Base-by-base conservation (phyloP, 23 red algal species). In the Cyanidioschyzon merolae region DNA sequence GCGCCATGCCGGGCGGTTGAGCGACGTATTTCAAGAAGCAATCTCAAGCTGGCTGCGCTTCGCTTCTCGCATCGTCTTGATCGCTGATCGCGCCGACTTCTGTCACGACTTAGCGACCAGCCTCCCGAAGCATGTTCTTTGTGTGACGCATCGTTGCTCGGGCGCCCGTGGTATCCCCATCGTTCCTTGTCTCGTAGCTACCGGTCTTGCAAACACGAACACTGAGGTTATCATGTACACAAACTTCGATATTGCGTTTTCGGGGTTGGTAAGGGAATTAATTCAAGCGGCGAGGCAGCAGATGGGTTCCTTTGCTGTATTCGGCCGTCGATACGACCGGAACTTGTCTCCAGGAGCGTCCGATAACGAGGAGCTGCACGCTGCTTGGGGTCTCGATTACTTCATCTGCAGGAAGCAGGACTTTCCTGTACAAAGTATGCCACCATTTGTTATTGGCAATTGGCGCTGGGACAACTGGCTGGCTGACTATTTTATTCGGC, bases 381-480 rank as follows among this genome's bases (percentile, higher is more conserved):
- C 63, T 3, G 63, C 63, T 27, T 71, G 63, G 63, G 63, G 63
- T 27, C 2, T 71, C 12, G 63, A 71, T 71, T 71, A 71, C 29
- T 71, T 71, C 32, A 25, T 71, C n/a, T 27, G 7, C 63, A 7
- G 63, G n/a, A 35, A 35, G 7, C n/a, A 32, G 12, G 63, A 71
- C 63, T 71, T 71, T 71, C 63, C 63, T 3, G 7, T 32, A 12
- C 21, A 25, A 3, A 27, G 12, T 3, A 71, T 71, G 63, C 63
- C 63, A 3, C n/a, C 21, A 35, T 71, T 71, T 32, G 63, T 71
- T 3, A 71, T 71, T 27, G 63, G 63, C 63, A 71, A 71, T 35
- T 71, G 63, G 63, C 63, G 63, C n/a, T 71, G 63, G 63, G 63
- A 71, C 32, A 71, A 71, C 32, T 71, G 63, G 63, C 29, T 71